phyloP scores from a whole-genome alignment of 2,329 filamentous ascomycete species.

The Pseudodiploospora longispora region DNA sequence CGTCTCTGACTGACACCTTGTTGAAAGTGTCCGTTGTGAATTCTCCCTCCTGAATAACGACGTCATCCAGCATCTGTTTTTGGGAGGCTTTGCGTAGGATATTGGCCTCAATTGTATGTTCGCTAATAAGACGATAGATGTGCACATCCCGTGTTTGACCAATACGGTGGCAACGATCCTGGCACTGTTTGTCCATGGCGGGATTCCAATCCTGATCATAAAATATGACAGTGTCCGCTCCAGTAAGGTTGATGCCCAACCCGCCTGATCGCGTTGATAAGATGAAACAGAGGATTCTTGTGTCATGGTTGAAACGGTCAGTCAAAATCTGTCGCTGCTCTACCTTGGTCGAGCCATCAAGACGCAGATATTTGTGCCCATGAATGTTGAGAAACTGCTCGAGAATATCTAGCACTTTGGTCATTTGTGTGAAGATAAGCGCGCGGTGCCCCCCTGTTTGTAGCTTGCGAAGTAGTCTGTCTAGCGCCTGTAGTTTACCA shows the following conservation, averaged over 20 bases:
- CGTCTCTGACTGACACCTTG: conserved; percentile 63
- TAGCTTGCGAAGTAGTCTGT: conserved; percentile 74
- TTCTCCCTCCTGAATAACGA: conserved; percentile 95
- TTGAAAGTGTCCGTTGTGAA: conserved; percentile 97
- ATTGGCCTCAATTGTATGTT: conserved; percentile 96
- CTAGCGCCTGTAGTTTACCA: conserved; percentile 87
- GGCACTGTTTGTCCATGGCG: conserved; percentile 98
- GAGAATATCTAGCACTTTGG: conserved; percentile 92
- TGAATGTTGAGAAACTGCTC: conserved; percentile 98
- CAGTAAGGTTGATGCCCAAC: conserved; percentile 91
- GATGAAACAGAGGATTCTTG: conserved; percentile 89
- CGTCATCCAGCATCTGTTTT: conserved; percentile 95
- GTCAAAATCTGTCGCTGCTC: conserved; percentile 93
- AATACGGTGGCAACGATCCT: conserved; percentile 94
- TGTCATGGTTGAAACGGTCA: conserved; percentile 93
- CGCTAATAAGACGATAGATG: conserved; percentile 88
- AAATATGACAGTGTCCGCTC: conserved; percentile 96
- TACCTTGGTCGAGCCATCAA: conserved; percentile 94
- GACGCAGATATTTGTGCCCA: conserved; percentile 88
- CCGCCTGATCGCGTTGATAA: conserved; percentile 90
- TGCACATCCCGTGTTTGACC: conserved; percentile 96
- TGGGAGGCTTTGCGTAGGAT: conserved; percentile 94
- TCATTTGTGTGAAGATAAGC: conserved; percentile 99
- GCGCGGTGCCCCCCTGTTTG: conserved; percentile 88
- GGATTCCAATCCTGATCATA: conserved; percentile 99